Evolutionary conservation across 108 stramenopile species (phyloP).

Genomic region (Fragilaria radians): DNA sequence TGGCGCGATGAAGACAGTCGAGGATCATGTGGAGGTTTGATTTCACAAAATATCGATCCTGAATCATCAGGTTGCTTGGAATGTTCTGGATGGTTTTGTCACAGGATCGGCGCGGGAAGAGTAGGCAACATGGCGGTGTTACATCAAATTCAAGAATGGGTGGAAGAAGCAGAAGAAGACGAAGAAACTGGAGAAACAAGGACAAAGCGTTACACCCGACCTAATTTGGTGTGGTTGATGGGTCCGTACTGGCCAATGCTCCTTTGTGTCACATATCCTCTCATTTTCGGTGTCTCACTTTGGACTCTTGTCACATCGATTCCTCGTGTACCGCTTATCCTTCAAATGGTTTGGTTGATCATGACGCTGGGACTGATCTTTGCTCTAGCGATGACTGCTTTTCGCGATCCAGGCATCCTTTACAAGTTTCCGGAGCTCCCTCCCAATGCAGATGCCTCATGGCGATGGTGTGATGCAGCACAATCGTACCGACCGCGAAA

Average conservation of each 20-base stretch:
- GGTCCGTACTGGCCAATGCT: conserved; percentile 96
- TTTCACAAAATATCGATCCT: conserved; percentile 39
- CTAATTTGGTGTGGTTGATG: conserved; percentile 45
- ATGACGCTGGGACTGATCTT: conserved; percentile 28
- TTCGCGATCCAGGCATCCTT: conserved; percentile 60
- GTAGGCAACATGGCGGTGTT: conserved; percentile 87
- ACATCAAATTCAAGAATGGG: conserved; percentile 55
- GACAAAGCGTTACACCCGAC: conserved; percentile 27
- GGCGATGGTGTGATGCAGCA: conserved; percentile 81
- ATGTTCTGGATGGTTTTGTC: conserved; percentile 59
- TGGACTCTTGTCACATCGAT: conserved; percentile 27
- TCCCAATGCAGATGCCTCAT: conserved; percentile 17
- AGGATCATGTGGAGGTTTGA: not conserved
- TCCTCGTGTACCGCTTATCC: conserved; percentile 22
- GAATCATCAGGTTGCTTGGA: conserved; percentile 54
- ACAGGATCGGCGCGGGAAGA: conserved; percentile 56
- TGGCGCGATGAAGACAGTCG: conserved; percentile 61
- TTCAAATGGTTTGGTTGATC: conserved; percentile 38
- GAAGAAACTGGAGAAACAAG: conserved; percentile 35
- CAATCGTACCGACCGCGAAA: conserved; percentile 71
- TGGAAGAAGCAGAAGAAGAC: conserved; percentile 55
- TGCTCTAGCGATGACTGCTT: conserved; percentile 41
- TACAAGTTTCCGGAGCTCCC: conserved; percentile 23
- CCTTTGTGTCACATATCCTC: conserved; percentile 74
- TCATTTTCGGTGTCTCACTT: conserved; percentile 62